Conservation (phyloP, 495 filamentous ascomycete species). For the Neurospora africana region DNA sequence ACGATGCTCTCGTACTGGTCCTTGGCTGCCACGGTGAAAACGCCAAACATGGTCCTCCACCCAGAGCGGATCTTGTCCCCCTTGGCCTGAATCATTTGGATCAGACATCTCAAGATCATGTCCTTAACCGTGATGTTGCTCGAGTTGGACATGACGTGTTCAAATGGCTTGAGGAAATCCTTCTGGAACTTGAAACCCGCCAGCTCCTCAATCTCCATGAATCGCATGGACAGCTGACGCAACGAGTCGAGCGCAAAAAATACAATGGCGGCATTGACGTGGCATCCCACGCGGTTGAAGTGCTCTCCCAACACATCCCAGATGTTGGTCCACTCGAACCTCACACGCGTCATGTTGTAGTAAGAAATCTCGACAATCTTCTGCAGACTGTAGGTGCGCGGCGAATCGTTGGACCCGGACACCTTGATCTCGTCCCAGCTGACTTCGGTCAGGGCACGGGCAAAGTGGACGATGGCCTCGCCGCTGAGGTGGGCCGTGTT, state of each 20-base stretch:
- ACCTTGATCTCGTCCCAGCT: slow-evolving; percentile 99
- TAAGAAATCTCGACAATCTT: slow-evolving; percentile 98
- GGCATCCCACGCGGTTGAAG: slow-evolving; percentile 95
- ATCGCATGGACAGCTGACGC: slow-evolving; percentile 91
- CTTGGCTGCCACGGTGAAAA: slow-evolving; percentile 88
- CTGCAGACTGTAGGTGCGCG: slow-evolving; percentile 90
- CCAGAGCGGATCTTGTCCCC: slow-evolving; percentile 94
- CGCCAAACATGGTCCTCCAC: slow-evolving; percentile 99
- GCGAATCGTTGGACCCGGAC: slow-evolving; percentile 87
- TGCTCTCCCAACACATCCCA: slow-evolving; percentile 94
- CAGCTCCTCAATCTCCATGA: slow-evolving; percentile 96
- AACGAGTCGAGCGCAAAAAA: slow-evolving; percentile 95
- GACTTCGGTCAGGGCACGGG: slow-evolving; percentile 83
- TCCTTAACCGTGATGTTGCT: slow-evolving; percentile 87
- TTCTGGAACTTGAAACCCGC: slow-evolving; percentile 99
- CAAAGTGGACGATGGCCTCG: slow-evolving; percentile 96
- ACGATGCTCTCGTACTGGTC: slow-evolving; percentile 94
- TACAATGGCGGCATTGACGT: slow-evolving; percentile 87
- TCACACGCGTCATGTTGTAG: slow-evolving; percentile 97
- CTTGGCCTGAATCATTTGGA: slow-evolving; percentile 96
- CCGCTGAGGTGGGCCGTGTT: slow-evolving; percentile 88
- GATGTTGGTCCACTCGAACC: slow-evolving; percentile 96
- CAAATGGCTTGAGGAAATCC: slow-evolving; percentile 96
- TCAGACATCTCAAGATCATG: slow-evolving; percentile 92
- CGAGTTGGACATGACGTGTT: slow-evolving; percentile 92